These are phyloP conservation scores for Apostasia ramifera DNA, from an alignment of 106 monocot genomes.

Conservation along the genomic window DNA sequence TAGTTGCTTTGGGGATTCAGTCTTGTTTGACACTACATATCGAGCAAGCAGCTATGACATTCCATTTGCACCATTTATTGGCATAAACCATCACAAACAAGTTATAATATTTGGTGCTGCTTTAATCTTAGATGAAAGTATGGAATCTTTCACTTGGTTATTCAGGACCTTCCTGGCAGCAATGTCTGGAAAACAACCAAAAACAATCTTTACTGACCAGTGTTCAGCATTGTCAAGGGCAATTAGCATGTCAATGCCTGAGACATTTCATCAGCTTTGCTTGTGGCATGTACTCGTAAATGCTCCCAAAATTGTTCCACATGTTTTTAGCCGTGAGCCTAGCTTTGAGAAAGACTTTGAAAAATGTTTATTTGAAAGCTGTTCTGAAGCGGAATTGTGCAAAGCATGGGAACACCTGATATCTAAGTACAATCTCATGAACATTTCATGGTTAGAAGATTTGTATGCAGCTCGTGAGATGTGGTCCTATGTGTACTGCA, in stretches of 20 bases:
- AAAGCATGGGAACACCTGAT: slow-evolving; percentile 34
- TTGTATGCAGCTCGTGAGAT: slow-evolving; percentile 32
- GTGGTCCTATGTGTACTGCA: slow-evolving; percentile 35
- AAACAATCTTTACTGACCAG: slow-evolving; percentile 37
- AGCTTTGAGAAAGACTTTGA: slow-evolving; percentile 35
- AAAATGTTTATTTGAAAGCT: slow-evolving; percentile 29
- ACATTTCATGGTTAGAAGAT: slow-evolving; percentile 28
- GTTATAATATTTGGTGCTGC: slow-evolving; percentile 45
- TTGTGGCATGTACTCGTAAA: slow-evolving; percentile 41
- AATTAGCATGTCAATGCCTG: slow-evolving; percentile 19
- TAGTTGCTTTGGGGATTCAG: slow-evolving; percentile 51
- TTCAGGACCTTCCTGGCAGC: slow-evolving; percentile 40
- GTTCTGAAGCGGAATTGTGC: slow-evolving; percentile 33
- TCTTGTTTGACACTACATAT: slow-evolving; percentile 57
- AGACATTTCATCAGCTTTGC: slow-evolving; percentile 34
- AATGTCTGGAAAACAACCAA: slow-evolving; percentile 52
- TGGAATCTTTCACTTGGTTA: slow-evolving; percentile 45
- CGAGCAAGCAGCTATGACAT: slow-evolving; percentile 21
- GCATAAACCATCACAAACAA: slow-evolving; percentile 59
- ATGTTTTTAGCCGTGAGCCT: slow-evolving; percentile 18
- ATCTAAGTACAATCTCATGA: slow-evolving; percentile 19
- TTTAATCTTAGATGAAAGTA: slow-evolving; percentile 46
- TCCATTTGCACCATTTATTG: slow-evolving; percentile 62
- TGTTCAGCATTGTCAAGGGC: slow-evolving; percentile 26
- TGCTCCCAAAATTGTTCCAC: slow-evolving; percentile 18